Evolutionary conservation across 305 asterid species (phyloP), one percentile per base, ranked within the genome.

Genomic region (Striga hermonthica): DNA sequence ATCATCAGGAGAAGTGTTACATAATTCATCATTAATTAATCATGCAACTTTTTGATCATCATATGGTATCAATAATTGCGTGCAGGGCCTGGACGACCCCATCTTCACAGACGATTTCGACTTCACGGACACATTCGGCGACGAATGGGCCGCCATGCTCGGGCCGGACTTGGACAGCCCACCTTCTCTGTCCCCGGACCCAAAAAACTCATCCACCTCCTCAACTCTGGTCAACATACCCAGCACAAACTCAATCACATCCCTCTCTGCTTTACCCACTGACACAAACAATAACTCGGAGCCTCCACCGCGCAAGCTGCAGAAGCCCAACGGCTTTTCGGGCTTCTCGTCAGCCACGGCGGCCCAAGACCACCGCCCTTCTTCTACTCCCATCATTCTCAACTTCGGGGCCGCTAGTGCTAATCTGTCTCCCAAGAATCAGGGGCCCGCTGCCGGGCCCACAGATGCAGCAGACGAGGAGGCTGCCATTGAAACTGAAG

Each of bases 41-140:
- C 31, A 22, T 22, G 31, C 31, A 22, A 1, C 31, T 22, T 22
- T 22, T 22, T 22, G 31, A 22, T 22, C 1, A 22, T 1, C 31
- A 22, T 22, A 22, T 22, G 31, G 31, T 22, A 22, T 22, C 13
- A 45, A 45, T 45, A 3, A 4, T 10, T 45, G 2, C 8, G 34
- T 22, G 15, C 70, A 71, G 75, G 76, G 63, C 6, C 31, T 72
- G 64, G 76, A 72, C 41, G n/a, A 43, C 31, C 55, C 64, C 28
- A 60, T 41, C n/a, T 70, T 62, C 57, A 72, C 53, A 0, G 76
- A 65, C 11, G 58, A 72, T 48, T 54, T 59, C 12, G 72, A 72
- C 15, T 59, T 65, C 36, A 50, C 49, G 76, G 64, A 65, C 7
- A 28, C 35, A 4, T 47, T 71, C 34, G 62, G 53, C 13, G 72